phyloP scores from a whole-genome alignment of 495 filamentous ascomycete species.

The Neurospora sp. region DNA sequence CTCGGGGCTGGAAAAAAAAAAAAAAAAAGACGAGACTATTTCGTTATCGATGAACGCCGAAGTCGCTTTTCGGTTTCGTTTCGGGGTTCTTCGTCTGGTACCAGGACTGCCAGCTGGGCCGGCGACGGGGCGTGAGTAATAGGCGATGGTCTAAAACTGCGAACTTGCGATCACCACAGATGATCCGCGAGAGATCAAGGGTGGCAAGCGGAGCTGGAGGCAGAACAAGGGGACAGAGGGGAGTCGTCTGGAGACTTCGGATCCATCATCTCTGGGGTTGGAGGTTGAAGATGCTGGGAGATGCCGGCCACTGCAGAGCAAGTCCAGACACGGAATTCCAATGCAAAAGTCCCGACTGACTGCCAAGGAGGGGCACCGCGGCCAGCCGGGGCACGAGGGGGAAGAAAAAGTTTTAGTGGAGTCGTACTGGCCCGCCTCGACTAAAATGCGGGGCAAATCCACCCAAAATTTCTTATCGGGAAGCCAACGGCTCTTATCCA shows the following conservation, averaged over 20 bases:
- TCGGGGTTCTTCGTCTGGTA: neutral
- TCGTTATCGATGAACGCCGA: neutral
- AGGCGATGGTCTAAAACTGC: neutral
- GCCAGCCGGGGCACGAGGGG: neutral
- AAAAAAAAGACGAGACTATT: neutral
- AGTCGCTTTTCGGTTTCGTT: neutral
- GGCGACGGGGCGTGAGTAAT: neutral
- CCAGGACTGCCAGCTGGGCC: neutral
- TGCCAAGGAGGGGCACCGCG: neutral
- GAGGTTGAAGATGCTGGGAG: neutral
- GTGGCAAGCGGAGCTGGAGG: neutral
- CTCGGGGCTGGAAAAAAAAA: neutral
- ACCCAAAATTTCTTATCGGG: neutral
- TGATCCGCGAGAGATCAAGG: neutral
- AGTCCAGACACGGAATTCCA: neutral
- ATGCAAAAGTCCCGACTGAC: neutral
- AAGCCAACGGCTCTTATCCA: neutral
- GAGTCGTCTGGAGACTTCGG: neutral
- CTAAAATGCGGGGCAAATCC: neutral
- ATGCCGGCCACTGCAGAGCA: neutral
- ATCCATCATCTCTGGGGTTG: neutral
- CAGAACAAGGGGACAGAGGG: neutral
- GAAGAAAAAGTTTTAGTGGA: neutral
- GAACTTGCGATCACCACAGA: neutral
- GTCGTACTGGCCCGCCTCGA: neutral